phyloP scores from a whole-genome alignment of 2,329 filamentous ascomycete genomes.

The Xylariaceae sp. region DNA sequence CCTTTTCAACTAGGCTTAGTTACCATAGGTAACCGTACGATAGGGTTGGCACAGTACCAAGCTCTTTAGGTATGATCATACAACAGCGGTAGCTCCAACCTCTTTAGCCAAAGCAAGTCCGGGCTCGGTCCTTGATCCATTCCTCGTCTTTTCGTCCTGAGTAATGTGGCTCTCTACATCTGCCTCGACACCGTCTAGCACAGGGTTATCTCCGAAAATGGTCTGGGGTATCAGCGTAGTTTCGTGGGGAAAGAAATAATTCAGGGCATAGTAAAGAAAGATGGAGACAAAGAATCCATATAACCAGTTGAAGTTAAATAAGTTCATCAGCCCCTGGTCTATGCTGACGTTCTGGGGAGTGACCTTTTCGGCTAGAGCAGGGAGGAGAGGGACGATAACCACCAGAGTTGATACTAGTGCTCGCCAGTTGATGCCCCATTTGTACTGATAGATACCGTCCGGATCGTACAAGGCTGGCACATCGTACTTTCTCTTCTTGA shows the following conservation, averaged over 20 bases:
- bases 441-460: conserved; percentile 41
- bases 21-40: too few relatives aligned
- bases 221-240: conserved; percentile 25
- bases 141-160: conserved; percentile 10
- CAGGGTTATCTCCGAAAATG: conserved; percentile 19
- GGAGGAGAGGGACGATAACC: conserved; percentile 36
- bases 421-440: conserved; percentile 38
- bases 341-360: conserved; percentile 29
- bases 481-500: conserved; percentile 40
- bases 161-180: conserved; percentile 12
- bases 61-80: not conserved
- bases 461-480: conserved; percentile 42
- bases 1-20: too few relatives aligned
- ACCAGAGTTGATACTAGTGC: conserved; percentile 31
- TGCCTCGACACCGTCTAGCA: conserved; percentile 12
- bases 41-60: too few relatives aligned
- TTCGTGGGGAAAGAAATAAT: conserved; percentile 26
- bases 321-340: conserved; percentile 27
- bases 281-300: conserved; percentile 34
- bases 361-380: conserved; percentile 36
- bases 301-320: conserved; percentile 37
- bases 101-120: not conserved
- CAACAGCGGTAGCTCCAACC: not conserved
- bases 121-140: not conserved
- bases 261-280: conserved; percentile 25